phyloP scores from a whole-genome alignment of 2,329 filamentous ascomycete species.

The Phyllosticta capitalensis region DNA sequence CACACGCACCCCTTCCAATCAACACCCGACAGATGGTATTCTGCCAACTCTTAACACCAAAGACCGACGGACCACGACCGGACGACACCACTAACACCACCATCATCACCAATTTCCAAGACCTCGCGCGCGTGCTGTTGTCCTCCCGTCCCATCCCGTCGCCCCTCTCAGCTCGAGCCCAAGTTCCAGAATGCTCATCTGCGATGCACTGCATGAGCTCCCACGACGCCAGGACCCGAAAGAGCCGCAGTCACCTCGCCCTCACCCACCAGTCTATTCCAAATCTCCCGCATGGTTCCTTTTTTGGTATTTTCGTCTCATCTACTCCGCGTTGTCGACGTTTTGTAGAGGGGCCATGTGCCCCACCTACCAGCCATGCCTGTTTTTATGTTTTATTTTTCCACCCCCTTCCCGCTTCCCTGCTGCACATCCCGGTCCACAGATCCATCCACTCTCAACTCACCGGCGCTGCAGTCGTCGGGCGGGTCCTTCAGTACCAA shows the following conservation, averaged over 20 bases:
- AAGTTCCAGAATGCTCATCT: background rate
- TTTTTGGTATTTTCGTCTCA: background rate
- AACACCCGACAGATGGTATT: background rate
- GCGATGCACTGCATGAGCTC: background rate
- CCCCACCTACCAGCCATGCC: background rate
- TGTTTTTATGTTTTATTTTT: background rate
- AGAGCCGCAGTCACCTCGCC: background rate
- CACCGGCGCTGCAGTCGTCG: background rate
- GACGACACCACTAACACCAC: background rate
- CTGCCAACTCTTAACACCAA: background rate
- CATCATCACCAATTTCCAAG: background rate
- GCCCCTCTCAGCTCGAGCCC: background rate
- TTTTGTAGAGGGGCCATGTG: background rate
- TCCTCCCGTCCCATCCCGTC: background rate
- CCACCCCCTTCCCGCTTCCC: background rate
- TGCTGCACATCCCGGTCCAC: background rate
- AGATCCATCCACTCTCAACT: background rate
- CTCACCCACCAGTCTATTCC: background rate
- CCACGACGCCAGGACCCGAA: background rate
- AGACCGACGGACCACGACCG: too few relatives aligned
- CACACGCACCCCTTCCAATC: background rate
- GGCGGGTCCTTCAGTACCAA: background rate
- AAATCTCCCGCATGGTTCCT: background rate
- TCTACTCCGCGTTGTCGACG: background rate
- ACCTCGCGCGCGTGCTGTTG: background rate